Conservation (phyloP, 2,329 filamentous ascomycete species). For the Curvularia hawaiiensis region DNA sequence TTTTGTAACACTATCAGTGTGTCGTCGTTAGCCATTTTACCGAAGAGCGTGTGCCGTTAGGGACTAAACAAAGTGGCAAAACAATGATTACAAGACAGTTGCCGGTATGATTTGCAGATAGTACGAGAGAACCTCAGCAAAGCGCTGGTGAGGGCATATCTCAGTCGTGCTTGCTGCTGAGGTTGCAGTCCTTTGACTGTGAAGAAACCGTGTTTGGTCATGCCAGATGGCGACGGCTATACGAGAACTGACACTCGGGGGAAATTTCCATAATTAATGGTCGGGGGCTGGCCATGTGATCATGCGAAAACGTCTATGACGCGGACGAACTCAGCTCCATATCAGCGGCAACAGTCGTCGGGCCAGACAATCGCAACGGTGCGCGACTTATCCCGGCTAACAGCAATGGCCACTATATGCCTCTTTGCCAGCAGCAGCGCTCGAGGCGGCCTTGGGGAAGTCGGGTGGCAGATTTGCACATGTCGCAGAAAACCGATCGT, state of each 20-base stretch:
- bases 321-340: constrained; percentile 23
- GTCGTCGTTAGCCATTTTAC: neutral
- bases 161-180: neutral
- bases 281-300: constrained; percentile 21
- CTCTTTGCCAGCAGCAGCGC: neutral
- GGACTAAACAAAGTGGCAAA: neutral
- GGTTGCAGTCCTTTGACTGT: neutral
- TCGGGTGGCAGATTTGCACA: neutral
- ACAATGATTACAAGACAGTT: neutral
- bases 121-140: neutral
- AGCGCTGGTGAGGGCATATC: neutral
- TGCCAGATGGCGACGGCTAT: neutral
- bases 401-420: constrained; percentile 10
- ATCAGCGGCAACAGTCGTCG: constrained; percentile 27
- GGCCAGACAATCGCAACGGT: neutral
- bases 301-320: constrained; percentile 32
- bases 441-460: neutral
- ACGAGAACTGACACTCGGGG: constrained; percentile 4
- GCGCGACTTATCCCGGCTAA: neutral
- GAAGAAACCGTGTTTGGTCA: neutral
- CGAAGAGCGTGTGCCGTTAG: neutral
- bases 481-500: neutral
- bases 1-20: neutral
- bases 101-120: too few species aligned
- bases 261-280: constrained; percentile 5